Conservation (phyloP, 2,329 filamentous ascomycete genomes). For the Penicillium sp. region DNA sequence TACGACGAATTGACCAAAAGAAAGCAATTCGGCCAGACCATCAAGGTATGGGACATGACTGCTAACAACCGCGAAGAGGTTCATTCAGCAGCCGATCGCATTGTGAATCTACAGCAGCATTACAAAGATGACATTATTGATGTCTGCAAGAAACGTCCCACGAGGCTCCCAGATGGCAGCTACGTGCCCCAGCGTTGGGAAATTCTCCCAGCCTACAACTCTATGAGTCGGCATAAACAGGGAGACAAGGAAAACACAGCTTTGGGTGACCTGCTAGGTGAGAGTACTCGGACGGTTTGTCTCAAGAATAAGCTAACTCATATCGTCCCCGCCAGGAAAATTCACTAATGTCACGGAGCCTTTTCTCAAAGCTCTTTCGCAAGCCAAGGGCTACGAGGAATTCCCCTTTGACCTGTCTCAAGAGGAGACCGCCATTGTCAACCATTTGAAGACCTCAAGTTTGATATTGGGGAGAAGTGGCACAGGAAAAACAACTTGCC, state of each 20-base stretch:
- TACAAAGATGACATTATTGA: conserved; percentile 1
- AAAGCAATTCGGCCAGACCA: conserved; percentile 19
- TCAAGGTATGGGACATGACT: conserved; percentile 19
- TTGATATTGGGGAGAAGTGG: conserved; percentile 38
- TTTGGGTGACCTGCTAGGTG: conserved; percentile 23
- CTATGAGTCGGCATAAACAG: neutral
- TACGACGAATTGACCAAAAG: conserved; percentile 16
- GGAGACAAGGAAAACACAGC: neutral
- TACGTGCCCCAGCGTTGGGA: neutral
- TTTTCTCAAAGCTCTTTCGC: conserved; percentile 26
- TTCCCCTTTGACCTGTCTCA: conserved; percentile 38
- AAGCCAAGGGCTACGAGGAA: conserved; percentile 22
- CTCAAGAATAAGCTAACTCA: neutral
- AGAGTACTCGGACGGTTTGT: neutral
- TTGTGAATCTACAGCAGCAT: conserved; percentile 12
- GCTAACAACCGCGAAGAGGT: conserved; percentile 3
- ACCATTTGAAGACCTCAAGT: conserved; percentile 27
- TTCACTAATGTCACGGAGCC: conserved; percentile 35
- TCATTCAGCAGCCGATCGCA: conserved; percentile 8
- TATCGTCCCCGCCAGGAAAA: conserved; percentile 23
- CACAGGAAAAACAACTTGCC: conserved; percentile 38
- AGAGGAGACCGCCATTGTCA: conserved; percentile 32
- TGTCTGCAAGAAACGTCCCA: conserved; percentile 9
- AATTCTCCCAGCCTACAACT: neutral
- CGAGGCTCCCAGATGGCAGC: conserved; percentile 15